These are phyloP conservation scores for Stephania cephalantha DNA, from an alignment of 164 flowering plant genomes.

Conservation along the genomic window DNA sequence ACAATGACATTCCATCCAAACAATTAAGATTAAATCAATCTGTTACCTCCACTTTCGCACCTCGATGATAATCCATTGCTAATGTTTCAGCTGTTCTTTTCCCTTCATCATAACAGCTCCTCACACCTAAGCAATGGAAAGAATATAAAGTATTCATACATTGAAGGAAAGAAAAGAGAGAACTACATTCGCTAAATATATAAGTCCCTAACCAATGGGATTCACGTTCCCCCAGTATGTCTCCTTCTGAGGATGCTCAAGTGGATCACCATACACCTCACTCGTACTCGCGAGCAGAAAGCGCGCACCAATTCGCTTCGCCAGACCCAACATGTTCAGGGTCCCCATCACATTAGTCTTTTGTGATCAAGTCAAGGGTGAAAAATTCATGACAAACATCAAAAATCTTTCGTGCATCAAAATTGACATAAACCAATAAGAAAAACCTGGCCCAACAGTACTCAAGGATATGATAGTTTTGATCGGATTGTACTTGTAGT, in stretches of 20 bases:
- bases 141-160: background rate
- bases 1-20: too few species aligned
- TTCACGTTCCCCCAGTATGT: conserved; percentile 96
- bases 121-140: conserved; percentile 47
- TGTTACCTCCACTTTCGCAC: conserved; percentile 76
- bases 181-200: background rate
- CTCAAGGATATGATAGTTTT: conserved; percentile 91
- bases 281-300: conserved; percentile 86
- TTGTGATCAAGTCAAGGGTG: conserved; percentile 52
- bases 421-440: background rate
- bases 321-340: conserved; percentile 91
- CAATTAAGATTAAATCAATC: too few species aligned
- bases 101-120: conserved; percentile 96
- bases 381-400: conserved; percentile 3
- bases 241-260: conserved; percentile 94
- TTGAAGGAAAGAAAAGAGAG: background rate
- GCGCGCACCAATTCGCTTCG: conserved; percentile 89
- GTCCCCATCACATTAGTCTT: conserved; percentile 99
- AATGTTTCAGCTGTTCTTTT: conserved; percentile 90
- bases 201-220: conserved; percentile 57
- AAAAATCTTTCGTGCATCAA: background rate
- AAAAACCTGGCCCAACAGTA: too few species aligned
- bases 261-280: conserved; percentile 98
- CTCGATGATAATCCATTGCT: conserved; percentile 80
- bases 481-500: conserved; percentile 90